Evolutionary conservation across 805 yeast species (phyloP), one percentile per base, ranked within the genome.

Genomic region (Candida silvicultrix): DNA sequence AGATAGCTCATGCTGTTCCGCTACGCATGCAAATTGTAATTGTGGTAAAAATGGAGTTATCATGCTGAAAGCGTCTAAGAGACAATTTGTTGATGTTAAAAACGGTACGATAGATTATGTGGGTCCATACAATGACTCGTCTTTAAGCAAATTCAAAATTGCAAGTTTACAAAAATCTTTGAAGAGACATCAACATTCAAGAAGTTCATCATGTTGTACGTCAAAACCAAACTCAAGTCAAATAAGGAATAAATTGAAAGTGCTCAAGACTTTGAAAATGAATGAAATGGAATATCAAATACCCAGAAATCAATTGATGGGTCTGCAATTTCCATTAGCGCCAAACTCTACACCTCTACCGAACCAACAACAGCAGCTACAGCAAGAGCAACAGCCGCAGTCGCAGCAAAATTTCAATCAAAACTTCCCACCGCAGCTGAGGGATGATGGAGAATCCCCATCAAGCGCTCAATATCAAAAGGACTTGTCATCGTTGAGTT

Each of bases 41-140:
- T 44, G 46, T 35, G 38, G 43, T 9, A 45, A 40, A 4, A 50
- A 43, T 23, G 55, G 56, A 12, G 57, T 60, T 3, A 60, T 60
- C 11, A 39, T 59, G 5, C 43, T 60, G 28, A 54, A 49, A 21
- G 62, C 64, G 2, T 50, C 62, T 0, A 58, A 57, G 35, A 51
- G 58, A 44, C 52, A 55, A 31, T 53, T 53, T 39, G 63, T 59
- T 11, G 59, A 59, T 41, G 55, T 59, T 21, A 49, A 51, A 20
- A 53, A 50, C 41, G 64, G 64, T 10, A 50, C 49, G 11, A 29
- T 59, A 5, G 56, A 58, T 32, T 56, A 48, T 39, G 56, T 59
- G 21, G 64, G 57, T 3, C 60, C 63, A 12, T 58, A 53, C 22
- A 54, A 44, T 16, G 56, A 51, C 2, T 45, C 52, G 2, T 39